Evolutionary conservation across 345 rosid species (phyloP).

Genomic region (Geranium brycei): DNA sequence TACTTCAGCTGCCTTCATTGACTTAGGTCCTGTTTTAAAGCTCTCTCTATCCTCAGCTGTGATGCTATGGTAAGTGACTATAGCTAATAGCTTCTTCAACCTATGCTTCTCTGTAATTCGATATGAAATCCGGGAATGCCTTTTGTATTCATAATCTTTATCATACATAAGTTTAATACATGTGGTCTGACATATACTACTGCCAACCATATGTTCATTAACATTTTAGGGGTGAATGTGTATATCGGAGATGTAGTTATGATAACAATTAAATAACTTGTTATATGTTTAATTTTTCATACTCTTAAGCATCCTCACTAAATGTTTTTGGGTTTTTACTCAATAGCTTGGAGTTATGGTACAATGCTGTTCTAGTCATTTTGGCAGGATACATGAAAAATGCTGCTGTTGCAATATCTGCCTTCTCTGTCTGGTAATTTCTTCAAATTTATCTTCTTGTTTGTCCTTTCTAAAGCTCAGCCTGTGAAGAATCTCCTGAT

Average conservation of each 20-base stretch:
- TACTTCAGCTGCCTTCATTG: constrained; percentile 31
- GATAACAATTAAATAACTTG: too few relatives aligned
- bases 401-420: constrained; percentile 50
- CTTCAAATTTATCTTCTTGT: not conserved
- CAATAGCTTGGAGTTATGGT: constrained; percentile 74
- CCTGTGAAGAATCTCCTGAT: not conserved
- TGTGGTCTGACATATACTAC: too few relatives aligned
- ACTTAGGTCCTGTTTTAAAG: constrained; percentile 35
- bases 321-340: not conserved
- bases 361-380: constrained; percentile 48
- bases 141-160: too few relatives aligned
- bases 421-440: constrained; percentile 76
- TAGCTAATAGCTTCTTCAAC: too few relatives aligned
- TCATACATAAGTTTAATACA: too few relatives aligned
- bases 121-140: too few relatives aligned
- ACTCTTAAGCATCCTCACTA: too few relatives aligned
- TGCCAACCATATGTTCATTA: too few relatives aligned
- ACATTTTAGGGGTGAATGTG: too few relatives aligned
- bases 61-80: constrained; percentile 35
- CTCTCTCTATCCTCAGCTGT: constrained; percentile 49
- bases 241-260: too few relatives aligned
- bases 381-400: constrained; percentile 59
- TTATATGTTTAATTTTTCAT: too few relatives aligned
- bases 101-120: too few relatives aligned
- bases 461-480: not conserved